Conservation (phyloP, 2,329 filamentous ascomycete genomes). For the Geosmithia morbida region DNA sequence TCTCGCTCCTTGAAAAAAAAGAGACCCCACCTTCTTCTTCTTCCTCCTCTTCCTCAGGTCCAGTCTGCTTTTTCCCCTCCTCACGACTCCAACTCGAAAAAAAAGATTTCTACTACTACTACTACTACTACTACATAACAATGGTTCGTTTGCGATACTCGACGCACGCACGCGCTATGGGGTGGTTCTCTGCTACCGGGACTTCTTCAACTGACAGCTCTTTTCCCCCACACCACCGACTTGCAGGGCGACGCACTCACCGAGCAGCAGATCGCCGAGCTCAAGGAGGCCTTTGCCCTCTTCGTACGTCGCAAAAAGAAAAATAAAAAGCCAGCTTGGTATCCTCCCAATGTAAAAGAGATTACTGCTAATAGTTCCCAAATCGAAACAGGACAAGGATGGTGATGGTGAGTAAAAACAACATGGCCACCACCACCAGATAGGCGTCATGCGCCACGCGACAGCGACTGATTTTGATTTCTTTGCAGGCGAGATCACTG, state of each 20-base stretch:
- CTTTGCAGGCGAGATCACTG: conserved; percentile 41
- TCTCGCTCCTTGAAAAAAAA: not conserved
- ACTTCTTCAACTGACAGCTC: not conserved
- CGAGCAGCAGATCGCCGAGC: conserved; percentile 7
- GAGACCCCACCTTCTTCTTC: not conserved
- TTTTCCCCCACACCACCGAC: not conserved
- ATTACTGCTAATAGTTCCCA: not conserved
- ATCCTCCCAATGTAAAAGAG: conserved; percentile 1
- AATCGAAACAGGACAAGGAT: conserved; percentile 34
- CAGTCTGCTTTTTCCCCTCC: not conserved
- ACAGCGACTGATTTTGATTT: not conserved
- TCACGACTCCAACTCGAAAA: not conserved
- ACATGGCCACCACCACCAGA: not conserved
- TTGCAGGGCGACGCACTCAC: not conserved
- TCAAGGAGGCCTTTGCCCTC: conserved; percentile 10
- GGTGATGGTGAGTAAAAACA: conserved; percentile 32
- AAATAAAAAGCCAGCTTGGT: no score
- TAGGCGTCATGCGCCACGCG: not conserved
- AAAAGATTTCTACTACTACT: no score
- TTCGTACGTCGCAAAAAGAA: conserved; percentile 8
- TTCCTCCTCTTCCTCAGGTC: not conserved
- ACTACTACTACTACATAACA: no score
- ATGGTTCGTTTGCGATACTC: not conserved
- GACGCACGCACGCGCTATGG: not conserved
- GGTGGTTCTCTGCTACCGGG: not conserved